Evolutionary conservation across 2,329 filamentous ascomycete genomes (phyloP).

Genomic region (Ophiostoma novo-ulmi): DNA sequence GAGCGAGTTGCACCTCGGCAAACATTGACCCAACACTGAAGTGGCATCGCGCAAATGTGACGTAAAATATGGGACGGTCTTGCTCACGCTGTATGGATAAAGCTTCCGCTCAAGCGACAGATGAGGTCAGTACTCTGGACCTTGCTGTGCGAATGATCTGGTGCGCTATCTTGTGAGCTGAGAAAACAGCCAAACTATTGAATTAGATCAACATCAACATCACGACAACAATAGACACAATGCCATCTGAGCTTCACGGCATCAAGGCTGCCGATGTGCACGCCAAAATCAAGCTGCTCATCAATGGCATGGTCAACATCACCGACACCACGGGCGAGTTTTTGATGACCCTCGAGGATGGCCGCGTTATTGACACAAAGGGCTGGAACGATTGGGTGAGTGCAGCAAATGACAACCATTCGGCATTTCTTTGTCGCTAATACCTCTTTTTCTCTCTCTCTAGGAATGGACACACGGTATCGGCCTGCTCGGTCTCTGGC

Average conservation of each 20-base stretch:
- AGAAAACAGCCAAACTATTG: neutral
- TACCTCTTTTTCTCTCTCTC: neutral
- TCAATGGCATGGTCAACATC: conserved; percentile 71
- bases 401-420: neutral
- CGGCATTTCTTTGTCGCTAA: neutral
- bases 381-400: conserved; percentile 70
- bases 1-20: neutral
- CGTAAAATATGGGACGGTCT: neutral
- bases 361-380: conserved; percentile 75
- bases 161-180: neutral
- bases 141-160: neutral
- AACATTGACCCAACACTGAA: neutral
- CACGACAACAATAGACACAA: conserved; percentile 21
- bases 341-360: conserved; percentile 64
- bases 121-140: neutral
- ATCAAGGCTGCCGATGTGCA: conserved; percentile 47
- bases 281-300: conserved; percentile 58
- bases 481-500: conserved; percentile 75
- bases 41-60: neutral
- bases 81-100: neutral
- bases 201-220: neutral
- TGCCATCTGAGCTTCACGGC: conserved; percentile 42
- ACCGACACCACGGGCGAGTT: conserved; percentile 70
- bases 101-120: neutral
- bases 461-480: conserved; percentile 73